phyloP scores from a whole-genome alignment of 345 rosid genomes.

The Dipteronia sinensis region DNA sequence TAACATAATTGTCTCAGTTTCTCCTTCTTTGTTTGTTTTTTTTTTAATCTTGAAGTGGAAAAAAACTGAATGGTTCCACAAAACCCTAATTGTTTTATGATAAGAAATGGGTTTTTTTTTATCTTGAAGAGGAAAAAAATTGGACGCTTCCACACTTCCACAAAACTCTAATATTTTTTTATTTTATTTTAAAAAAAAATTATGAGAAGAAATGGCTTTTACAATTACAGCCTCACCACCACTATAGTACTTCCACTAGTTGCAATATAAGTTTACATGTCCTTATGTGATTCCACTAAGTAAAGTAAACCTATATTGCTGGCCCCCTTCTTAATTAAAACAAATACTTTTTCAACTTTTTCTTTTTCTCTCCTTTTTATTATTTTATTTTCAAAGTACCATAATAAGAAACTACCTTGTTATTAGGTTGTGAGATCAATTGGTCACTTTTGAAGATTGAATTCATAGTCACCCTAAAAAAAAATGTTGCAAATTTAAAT shows the following conservation, averaged over 20 bases:
- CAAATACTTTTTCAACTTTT: slow-evolving; percentile 18
- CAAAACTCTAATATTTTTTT: background rate
- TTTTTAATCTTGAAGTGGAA: too few species aligned
- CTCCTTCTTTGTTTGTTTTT: too few species aligned
- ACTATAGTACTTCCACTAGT: slow-evolving; percentile 9
- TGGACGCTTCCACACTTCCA: background rate
- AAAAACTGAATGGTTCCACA: too few species aligned
- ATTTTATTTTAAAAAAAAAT: too few species aligned
- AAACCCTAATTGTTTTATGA: too few species aligned
- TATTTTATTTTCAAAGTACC: slow-evolving; percentile 19
- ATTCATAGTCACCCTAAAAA: slow-evolving; percentile 18
- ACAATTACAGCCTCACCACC: slow-evolving; percentile 14
- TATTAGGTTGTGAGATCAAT: slow-evolving; percentile 18
- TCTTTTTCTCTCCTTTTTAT: slow-evolving; percentile 23
- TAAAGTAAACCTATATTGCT: slow-evolving; percentile 30
- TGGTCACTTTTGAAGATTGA: slow-evolving; percentile 27
- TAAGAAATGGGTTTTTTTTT: too few species aligned
- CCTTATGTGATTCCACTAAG: slow-evolving; percentile 44
- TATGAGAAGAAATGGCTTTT: slow-evolving; percentile 23
- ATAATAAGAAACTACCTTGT: background rate
- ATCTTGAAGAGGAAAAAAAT: too few species aligned
- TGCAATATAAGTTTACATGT: slow-evolving; percentile 15
- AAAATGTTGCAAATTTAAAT: background rate
- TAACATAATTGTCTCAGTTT: background rate
- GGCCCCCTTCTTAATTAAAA: slow-evolving; percentile 27